Evolutionary conservation across 2,329 filamentous ascomycete species (phyloP).

Genomic region (Ceratocystis cubensis): DNA sequence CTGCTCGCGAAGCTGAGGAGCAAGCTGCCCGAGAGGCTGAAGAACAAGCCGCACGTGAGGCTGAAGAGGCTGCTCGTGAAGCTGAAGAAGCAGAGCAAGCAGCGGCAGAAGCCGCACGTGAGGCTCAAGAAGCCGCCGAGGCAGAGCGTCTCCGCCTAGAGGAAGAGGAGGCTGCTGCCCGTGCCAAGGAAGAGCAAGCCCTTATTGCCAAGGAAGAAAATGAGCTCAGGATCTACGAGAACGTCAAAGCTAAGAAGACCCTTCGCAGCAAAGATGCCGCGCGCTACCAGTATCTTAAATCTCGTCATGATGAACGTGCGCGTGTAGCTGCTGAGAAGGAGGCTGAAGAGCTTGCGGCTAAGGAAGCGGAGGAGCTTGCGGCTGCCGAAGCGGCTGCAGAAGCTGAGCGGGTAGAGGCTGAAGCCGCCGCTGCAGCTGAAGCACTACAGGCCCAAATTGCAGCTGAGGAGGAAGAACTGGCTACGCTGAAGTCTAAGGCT

Average conservation of each 20-base stretch:
- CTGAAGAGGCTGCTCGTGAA: constrained; percentile 23
- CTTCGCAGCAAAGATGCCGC: constrained; percentile 3
- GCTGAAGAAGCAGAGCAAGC: constrained; percentile 22
- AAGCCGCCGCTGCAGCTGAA: background rate
- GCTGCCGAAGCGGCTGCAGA: constrained; percentile 17
- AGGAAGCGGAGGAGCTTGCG: background rate
- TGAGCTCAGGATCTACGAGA: constrained; percentile 15
- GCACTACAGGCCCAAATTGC: background rate
- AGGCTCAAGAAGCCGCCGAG: constrained; percentile 24
- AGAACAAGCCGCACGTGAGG: constrained; percentile 21
- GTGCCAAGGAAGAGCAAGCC: constrained; percentile 9
- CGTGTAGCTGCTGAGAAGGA: constrained; percentile 17
- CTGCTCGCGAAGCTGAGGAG: constrained; percentile 25
- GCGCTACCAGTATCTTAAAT: constrained; percentile 16
- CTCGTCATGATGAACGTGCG: constrained; percentile 17
- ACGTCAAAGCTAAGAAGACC: background rate
- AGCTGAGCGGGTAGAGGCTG: background rate
- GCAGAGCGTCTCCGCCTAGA: constrained; percentile 19
- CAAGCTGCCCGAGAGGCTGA: constrained; percentile 19
- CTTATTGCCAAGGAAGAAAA: constrained; percentile 18
- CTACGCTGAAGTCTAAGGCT: constrained; percentile 7
- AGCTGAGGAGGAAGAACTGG: constrained; percentile 15
- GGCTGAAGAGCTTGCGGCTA: constrained; percentile 27
- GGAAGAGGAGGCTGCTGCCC: constrained; percentile 9
- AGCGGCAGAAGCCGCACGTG: constrained; percentile 21